Evolutionary conservation across 352 stramenopile genomes (phyloP), one percentile per base, ranked within the genome.

Genomic region (Phytophthora hibernalis): DNA sequence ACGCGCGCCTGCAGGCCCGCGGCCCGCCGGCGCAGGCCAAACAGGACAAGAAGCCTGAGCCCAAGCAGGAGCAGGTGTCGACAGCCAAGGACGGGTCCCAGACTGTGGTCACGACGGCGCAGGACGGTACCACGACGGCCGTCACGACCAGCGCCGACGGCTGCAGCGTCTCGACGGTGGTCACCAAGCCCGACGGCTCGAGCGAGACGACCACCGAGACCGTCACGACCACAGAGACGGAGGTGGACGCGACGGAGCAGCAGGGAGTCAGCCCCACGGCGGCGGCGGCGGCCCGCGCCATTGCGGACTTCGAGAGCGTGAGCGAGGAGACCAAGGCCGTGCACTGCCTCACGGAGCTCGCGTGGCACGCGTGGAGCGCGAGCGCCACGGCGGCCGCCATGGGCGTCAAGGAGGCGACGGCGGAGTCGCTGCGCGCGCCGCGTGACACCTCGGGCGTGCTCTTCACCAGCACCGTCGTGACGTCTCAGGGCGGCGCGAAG

Each of bases 231-330:
- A 69, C 49, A 16, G 66, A 74, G 59, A 66, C 66, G 15, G 60
- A 74, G 47, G 26, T 58, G 43, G 55, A 67, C 12, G 33, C 44
- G 59, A 62, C 51, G 42, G 37, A 60, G 47, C 47, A 61, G 24
- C 54, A 63, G 31, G 43, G 12, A 3, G 52, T 15, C 43, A 75
- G 59, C 30, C 65, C 67, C 33, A 79, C 61, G 31, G 51, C 68
- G 13, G 55, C 65, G 10, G 65, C 54, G 11, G 56, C 47, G 11
- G 61, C 55, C n/a, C 50, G 60, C 8, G 70, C 49, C 15, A 58
- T 79, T 35, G 62, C 52, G 11, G 68, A 77, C 43, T 74, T 77
- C 31, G 72, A 80, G 57, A 73, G 64, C 35, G 61, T 74, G 58
- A 78, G 69, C 50, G 72, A 79, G 45, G 54, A 74, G 33, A 74